These are phyloP conservation scores for Theobroma grandiflorum DNA, from an alignment of 441 rosid genomes.

Conservation along the genomic window DNA sequence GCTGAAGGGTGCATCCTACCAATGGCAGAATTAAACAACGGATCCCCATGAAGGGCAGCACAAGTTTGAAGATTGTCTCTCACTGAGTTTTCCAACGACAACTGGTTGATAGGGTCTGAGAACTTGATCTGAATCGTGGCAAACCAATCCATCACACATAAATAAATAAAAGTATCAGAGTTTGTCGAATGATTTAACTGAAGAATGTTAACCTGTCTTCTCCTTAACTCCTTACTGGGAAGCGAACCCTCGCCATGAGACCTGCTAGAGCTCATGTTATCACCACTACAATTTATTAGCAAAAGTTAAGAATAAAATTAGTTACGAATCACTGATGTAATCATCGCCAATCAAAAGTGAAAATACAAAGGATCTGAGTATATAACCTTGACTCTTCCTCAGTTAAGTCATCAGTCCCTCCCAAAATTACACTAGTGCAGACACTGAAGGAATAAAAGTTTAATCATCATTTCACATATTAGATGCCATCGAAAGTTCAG, in stretches of 20 bases:
- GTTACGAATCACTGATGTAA: background rate
- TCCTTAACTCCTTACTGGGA: constrained; percentile 84
- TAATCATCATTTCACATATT: constrained; percentile 23
- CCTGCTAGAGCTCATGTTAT: constrained; percentile 69
- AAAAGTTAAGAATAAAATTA: constrained; percentile 5
- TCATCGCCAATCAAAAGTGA: background rate
- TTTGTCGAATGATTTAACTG: constrained; percentile 2
- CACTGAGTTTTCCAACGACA: constrained; percentile 81
- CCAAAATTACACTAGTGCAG: constrained; percentile 90
- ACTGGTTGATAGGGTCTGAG: constrained; percentile 82
- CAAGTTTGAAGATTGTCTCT: constrained; percentile 92
- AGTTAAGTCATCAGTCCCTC: constrained; percentile 70
- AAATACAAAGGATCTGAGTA: constrained; percentile 7
- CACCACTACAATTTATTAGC: constrained; percentile 56
- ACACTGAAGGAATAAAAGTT: constrained; percentile 48
- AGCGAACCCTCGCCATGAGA: constrained; percentile 63
- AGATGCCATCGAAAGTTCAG: background rate
- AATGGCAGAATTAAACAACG: constrained; percentile 74
- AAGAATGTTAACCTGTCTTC: constrained; percentile 71
- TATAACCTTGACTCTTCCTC: constrained; percentile 90
- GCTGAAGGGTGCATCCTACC: constrained; percentile 89
- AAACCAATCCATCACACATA: constrained; percentile 11
- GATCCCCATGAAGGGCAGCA: constrained; percentile 82
- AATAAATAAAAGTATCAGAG: background rate
- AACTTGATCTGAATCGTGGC: constrained; percentile 60